These are phyloP conservation scores for Fragilariopsis cylindrus DNA, from an alignment of 108 stramenopile species.

Conservation along the genomic window DNA sequence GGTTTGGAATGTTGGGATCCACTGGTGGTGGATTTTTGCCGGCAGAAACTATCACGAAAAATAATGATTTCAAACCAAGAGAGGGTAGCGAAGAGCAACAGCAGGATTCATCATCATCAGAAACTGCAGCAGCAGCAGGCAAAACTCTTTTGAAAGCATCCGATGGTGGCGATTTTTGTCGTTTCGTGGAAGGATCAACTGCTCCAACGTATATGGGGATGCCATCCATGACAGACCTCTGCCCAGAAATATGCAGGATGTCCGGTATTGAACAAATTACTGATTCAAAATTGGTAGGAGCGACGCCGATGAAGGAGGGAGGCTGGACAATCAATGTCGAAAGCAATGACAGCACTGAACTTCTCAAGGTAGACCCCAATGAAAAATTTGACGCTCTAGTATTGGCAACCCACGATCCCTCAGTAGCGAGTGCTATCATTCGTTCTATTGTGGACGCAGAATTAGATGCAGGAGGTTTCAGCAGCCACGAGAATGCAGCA, in stretches of 20 bases:
- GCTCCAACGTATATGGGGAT: constrained; percentile 22
- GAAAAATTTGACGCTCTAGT: constrained; percentile 33
- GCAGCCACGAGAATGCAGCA: background rate
- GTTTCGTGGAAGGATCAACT: constrained; percentile 17
- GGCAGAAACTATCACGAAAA: constrained; percentile 3
- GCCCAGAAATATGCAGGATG: constrained; percentile 21
- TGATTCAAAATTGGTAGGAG: constrained; percentile 9
- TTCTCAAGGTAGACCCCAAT: background rate
- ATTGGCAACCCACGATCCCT: constrained; percentile 36
- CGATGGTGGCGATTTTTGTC: constrained; percentile 30
- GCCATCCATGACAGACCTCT: constrained; percentile 17
- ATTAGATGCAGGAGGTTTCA: constrained; percentile 6
- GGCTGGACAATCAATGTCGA: constrained; percentile 26
- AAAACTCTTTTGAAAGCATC: background rate
- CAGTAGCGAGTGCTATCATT: constrained; percentile 14
- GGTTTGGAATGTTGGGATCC: constrained; percentile 39
- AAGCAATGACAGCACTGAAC: background rate
- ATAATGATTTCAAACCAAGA: background rate
- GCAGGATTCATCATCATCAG: background rate
- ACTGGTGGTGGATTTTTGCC: constrained; percentile 32
- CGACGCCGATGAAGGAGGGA: constrained; percentile 13
- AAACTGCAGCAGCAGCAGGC: constrained; percentile 1
- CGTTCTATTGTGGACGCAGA: constrained; percentile 28
- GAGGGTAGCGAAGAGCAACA: background rate
- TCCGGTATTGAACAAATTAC: constrained; percentile 18